phyloP scores from a whole-genome alignment of 768 basidiomycete genomes.

The Boletus huronensis region DNA sequence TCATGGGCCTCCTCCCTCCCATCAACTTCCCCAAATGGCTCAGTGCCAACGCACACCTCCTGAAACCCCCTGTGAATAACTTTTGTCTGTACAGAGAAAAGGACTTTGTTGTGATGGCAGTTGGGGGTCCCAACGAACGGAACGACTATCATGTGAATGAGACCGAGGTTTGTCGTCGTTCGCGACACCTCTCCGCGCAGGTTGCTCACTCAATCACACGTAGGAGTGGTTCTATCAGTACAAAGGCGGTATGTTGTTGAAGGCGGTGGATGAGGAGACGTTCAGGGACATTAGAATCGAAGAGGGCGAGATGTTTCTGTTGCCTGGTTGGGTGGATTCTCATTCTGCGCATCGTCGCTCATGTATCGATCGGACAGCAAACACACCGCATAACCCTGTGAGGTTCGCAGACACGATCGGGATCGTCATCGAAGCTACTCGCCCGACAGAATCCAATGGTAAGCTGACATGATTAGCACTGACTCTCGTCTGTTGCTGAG shows the following conservation, averaged over 20 bases:
- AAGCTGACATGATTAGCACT: conserved; percentile 15
- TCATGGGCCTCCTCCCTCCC: conserved; percentile 74
- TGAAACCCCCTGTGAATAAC: conserved; percentile 92
- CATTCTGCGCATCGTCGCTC: neutral
- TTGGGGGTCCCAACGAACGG: conserved; percentile 93
- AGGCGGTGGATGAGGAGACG: conserved; percentile 73
- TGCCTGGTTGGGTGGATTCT: conserved; percentile 62
- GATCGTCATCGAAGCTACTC: conserved; percentile 82
- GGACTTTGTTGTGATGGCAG: conserved; percentile 93
- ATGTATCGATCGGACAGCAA: conserved; percentile 48
- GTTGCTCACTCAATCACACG: neutral
- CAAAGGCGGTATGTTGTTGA: conserved; percentile 89
- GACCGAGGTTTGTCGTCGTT: conserved; percentile 61
- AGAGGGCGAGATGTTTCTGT: conserved; percentile 95
- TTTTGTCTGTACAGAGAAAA: conserved; percentile 77
- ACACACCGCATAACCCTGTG: conserved; percentile 95
- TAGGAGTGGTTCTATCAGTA: conserved; percentile 99
- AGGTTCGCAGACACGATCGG: conserved; percentile 89
- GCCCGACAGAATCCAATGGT: conserved; percentile 78
- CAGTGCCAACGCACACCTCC: conserved; percentile 67
- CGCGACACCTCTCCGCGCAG: neutral
- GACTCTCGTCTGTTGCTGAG: neutral
- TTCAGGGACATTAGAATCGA: conserved; percentile 87
- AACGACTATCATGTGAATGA: conserved; percentile 95
- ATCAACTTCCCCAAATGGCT: conserved; percentile 93